Evolutionary conservation across 306 rosid genomes (phyloP), one percentile per base, ranked within the genome.

Genomic region (Mimosa bimucronata): DNA sequence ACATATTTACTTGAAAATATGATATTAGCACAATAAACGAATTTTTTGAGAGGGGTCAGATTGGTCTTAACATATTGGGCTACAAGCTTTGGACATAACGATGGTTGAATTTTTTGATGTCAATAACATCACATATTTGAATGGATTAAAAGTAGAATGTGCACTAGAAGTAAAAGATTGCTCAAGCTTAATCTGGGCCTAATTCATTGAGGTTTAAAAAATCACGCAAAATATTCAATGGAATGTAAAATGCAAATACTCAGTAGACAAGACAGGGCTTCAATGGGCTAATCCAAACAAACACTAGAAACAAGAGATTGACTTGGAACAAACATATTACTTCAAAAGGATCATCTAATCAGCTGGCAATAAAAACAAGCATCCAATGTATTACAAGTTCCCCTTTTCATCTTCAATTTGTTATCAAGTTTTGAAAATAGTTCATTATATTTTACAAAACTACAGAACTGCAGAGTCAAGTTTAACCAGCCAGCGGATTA

Each of bases 401-500:
- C 16, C 45, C 25, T 10, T 34, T 50, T 14, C 19, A 16, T 55
- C 23, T 5, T 15, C 30, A 45, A 14, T 21, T 69, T 73, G 60
- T 62, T 77, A 16, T 65, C n/a, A 52, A 65, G 42, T 42, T 21
- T 74, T 23, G 23, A 19, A 57, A 14, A 23, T 12, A 34, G 30
- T 74, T 74, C 52, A 26, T 53, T 57, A 74, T 18, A 23, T 65
- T 38, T 11, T 21, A 74, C 52, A 55, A 14, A 55, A 37, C 7
- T 45, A 14, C 65, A 31, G 67, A 74, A 11, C 18, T 55, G 65
- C 66, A 18, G 16, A 30, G 62, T 23, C n/a, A 12, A 26, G 76
- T 55, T 83, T 85, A 90, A 50, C 89, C 91, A 12, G 89, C 92
- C 6, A 90, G 94, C 0, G 94, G 94, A 81, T 90, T 88, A 48